A percentile compares a stretch with the other conserved stretches of the same genome.
phyloP scores from a whole-genome alignment of 2,329 filamentous ascomycete species.

The Chrysoporthe deuterocubensis region DNA sequence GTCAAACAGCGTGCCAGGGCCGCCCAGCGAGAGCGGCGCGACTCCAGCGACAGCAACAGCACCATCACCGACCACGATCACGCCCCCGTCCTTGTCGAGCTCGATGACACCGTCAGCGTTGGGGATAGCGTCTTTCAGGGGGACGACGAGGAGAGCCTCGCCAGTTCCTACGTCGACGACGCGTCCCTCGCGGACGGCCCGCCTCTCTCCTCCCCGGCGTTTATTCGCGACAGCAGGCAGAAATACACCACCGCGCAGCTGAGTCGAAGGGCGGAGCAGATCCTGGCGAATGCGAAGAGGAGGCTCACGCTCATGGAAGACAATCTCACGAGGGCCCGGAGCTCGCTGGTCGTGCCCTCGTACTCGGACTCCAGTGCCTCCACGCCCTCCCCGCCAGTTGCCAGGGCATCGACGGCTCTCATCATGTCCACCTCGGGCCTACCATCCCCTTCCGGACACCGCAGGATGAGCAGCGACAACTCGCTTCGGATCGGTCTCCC shows the following conservation, averaged over 20 bases:
- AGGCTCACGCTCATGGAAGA: conserved; percentile 92
- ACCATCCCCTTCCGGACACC: conserved; percentile 49
- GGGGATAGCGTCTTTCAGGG: conserved; percentile 70
- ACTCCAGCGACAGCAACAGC: conserved; percentile 64
- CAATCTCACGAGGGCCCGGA: conserved; percentile 79
- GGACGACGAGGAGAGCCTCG: conserved; percentile 69
- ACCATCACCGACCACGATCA: conserved; percentile 60
- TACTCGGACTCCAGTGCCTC: conserved; percentile 59
- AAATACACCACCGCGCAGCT: conserved; percentile 74
- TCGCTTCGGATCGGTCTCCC: conserved; percentile 51
- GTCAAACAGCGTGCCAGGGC: conserved; percentile 50
- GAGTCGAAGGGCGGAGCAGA: conserved; percentile 84
- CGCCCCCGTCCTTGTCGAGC: conserved; percentile 56
- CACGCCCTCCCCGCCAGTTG: conserved; percentile 56
- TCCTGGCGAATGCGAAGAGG: conserved; percentile 90
- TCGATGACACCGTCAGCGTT: conserved; percentile 65
- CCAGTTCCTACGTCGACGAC: conserved; percentile 58
- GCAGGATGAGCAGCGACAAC: conserved; percentile 65
- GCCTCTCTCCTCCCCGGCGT: not conserved
- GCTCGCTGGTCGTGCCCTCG: conserved; percentile 66
- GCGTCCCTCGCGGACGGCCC: conserved; percentile 30
- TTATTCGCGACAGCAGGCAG: conserved; percentile 52
- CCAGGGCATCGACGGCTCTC: conserved; percentile 45
- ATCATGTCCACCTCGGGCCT: conserved; percentile 37
- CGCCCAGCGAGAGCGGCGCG: conserved; percentile 52